Evolutionary conservation across 1,284 basidiomycete species (phyloP), one percentile per base, ranked within the genome.

Genomic region (Cutaneotrichosporon sp.): DNA sequence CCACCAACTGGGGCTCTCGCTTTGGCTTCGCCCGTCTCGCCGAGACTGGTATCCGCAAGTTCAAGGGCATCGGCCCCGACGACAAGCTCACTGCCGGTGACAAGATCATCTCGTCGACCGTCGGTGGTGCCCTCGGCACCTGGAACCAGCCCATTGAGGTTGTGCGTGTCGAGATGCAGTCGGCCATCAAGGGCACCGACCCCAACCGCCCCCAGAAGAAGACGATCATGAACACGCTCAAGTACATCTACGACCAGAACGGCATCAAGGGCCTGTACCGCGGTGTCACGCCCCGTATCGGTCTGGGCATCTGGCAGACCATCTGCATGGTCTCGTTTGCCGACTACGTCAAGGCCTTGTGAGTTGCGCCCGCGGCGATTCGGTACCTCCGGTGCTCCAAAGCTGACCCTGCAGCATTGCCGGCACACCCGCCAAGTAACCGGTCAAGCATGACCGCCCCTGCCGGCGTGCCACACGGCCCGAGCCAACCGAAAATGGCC

Each of bases 81-180:
- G 88, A 94, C 14, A 84, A 81, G 66, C 79, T 94, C 44, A 79
- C 83, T 56, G 82, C 90, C 12, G 34, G 83, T 15, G 94, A 99
- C 74, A 93, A 93, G 76, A 91, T 98, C 66, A 58, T 87, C 33
- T 83, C 92, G 18, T 91, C 90, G n/a, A 84, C 87, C 0, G 82
- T 97, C 60, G 94, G 80, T 69, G 96, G 96, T 76, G 93, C 96
- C 43, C 79, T 98, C 51, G 94, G 89, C 14, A 97, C 92, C 44
- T 99, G 96, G 96, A 99, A 99, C 76, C 96, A 99, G 76, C 96
- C 96, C 41, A 98, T 98, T 64, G 96, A 99, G 78, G 71, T 74
- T 56, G 69, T 73, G 26, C 68, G 72, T 63, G 74, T 75, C 45
- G 75, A 72, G 88, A 98, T 99, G 96, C 96, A 99, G 84, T 94